Evolutionary conservation across 352 stramenopile genomes (phyloP).

Genomic region (Phytophthora pinifolia): DNA sequence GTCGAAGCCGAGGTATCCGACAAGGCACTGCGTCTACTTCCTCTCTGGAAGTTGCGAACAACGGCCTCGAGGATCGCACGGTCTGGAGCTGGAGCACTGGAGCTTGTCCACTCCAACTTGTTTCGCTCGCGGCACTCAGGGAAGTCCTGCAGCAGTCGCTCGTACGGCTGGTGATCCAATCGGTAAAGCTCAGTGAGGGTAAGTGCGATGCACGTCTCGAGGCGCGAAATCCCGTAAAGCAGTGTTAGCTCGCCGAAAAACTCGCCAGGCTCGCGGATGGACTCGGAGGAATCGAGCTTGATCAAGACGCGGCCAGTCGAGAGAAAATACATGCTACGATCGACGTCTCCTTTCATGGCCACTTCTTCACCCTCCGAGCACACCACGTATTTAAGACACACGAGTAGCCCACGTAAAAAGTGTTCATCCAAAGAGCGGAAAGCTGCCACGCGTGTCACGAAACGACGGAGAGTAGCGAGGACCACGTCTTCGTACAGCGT

Average conservation of each 20-base stretch:
- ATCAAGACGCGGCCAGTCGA: slow-evolving; percentile 60
- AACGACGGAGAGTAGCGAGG: slow-evolving; percentile 45
- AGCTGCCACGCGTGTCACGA: slow-evolving; percentile 49
- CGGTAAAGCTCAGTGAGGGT: slow-evolving; percentile 66
- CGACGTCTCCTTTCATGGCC: slow-evolving; percentile 68
- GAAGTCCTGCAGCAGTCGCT: slow-evolving; percentile 64
- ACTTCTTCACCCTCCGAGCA: slow-evolving; percentile 74
- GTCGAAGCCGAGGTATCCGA: background rate
- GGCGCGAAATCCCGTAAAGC: slow-evolving; percentile 59
- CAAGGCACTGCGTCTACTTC: background rate
- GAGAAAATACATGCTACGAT: slow-evolving; percentile 86
- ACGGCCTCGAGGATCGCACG: slow-evolving; percentile 17
- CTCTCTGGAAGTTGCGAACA: slow-evolving; percentile 14
- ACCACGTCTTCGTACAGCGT: slow-evolving; percentile 64
- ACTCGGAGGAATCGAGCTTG: slow-evolving; percentile 52
- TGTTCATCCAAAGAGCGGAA: slow-evolving; percentile 62
- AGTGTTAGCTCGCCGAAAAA: slow-evolving; percentile 66
- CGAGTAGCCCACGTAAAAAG: slow-evolving; percentile 65
- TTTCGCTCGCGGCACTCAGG: slow-evolving; percentile 54
- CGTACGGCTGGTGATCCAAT: slow-evolving; percentile 60
- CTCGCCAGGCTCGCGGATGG: slow-evolving; percentile 55
- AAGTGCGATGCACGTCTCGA: slow-evolving; percentile 68
- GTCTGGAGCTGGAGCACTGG: slow-evolving; percentile 16
- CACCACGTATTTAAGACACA: slow-evolving; percentile 67
- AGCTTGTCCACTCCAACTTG: slow-evolving; percentile 49